Conservation (phyloP, 345 rosid species). For the Aethionema arabicum region DNA sequence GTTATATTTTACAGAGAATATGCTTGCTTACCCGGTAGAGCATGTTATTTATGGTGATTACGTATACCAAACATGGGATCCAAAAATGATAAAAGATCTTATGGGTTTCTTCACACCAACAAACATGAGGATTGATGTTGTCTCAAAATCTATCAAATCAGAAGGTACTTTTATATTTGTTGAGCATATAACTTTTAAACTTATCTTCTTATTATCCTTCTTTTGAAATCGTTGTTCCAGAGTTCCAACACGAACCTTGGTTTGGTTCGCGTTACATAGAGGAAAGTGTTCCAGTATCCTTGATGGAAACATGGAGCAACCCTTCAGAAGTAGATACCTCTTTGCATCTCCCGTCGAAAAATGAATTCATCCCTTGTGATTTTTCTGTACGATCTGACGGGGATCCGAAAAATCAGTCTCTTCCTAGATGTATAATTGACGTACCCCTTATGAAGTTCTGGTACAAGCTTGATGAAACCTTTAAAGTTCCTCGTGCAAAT, state of each 20-base stretch:
- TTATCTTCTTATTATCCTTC: slow-evolving; percentile 14
- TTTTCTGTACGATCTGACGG: slow-evolving; percentile 54
- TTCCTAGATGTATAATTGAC: slow-evolving; percentile 70
- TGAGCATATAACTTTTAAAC: slow-evolving; percentile 10
- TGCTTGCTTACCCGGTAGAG: slow-evolving; percentile 79
- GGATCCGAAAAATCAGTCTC: slow-evolving; percentile 37
- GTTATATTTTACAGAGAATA: slow-evolving; percentile 58
- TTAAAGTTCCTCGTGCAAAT: slow-evolving; percentile 88
- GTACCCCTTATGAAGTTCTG: slow-evolving; percentile 83
- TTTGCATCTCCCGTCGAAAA: slow-evolving; percentile 73
- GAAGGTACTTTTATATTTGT: slow-evolving; percentile 49
- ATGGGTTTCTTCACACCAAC: slow-evolving; percentile 72
- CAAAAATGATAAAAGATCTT: slow-evolving; percentile 55
- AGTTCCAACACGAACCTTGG: slow-evolving; percentile 78
- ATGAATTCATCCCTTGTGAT: slow-evolving; percentile 83
- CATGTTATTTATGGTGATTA: slow-evolving; percentile 88
- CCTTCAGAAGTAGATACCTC: slow-evolving; percentile 68
- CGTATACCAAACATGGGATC: slow-evolving; percentile 82
- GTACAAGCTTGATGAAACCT: slow-evolving; percentile 88
- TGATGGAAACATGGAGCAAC: slow-evolving; percentile 74
- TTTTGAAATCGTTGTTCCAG: slow-evolving; percentile 46
- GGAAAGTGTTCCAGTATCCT: slow-evolving; percentile 64
- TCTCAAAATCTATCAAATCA: slow-evolving; percentile 64
- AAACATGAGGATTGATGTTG: slow-evolving; percentile 93
- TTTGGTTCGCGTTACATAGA: slow-evolving; percentile 68